A percentile compares a stretch with the other conserved stretches of the same genome.
Evolutionary conservation across 2,329 filamentous ascomycete species (phyloP).

Genomic region (Talaromyces sp.): DNA sequence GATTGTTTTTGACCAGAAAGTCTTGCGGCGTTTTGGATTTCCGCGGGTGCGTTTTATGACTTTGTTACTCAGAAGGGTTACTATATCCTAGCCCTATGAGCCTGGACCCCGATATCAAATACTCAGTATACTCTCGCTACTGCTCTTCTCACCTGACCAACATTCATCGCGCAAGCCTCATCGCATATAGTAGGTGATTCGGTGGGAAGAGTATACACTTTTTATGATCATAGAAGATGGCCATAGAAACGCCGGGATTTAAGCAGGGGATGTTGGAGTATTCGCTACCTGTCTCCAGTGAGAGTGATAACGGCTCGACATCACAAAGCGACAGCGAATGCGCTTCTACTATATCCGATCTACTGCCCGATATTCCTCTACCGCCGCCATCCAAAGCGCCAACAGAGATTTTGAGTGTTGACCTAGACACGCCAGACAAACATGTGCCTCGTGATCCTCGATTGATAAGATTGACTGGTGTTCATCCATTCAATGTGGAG

Average conservation of each 20-base stretch:
- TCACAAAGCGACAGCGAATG: slow-evolving; percentile 4
- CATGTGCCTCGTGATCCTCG: slow-evolving; percentile 78
- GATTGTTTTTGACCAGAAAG: not conserved
- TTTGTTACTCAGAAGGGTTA: not conserved
- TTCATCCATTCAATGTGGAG: slow-evolving; percentile 90
- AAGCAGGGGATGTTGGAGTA: slow-evolving; percentile 1
- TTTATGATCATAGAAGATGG: slow-evolving; percentile 7
- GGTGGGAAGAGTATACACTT: not conserved
- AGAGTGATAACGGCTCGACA: not conserved
- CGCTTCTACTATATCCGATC: slow-evolving; percentile 10
- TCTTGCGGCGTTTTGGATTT: slow-evolving; percentile 1
- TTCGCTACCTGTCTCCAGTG: slow-evolving; percentile 1
- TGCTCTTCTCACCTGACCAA: not conserved
- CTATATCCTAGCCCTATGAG: slow-evolving; percentile 10
- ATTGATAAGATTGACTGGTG: slow-evolving; percentile 79
- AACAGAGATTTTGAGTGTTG: slow-evolving; percentile 65
- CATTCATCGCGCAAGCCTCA: not conserved
- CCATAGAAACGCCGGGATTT: slow-evolving; percentile 5
- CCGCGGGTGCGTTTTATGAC: slow-evolving; percentile 1
- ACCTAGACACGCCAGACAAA: slow-evolving; percentile 76
- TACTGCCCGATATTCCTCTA: slow-evolving; percentile 55
- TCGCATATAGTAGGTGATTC: not conserved
- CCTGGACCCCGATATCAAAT: not conserved
- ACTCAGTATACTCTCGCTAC: not conserved
- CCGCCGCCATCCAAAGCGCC: slow-evolving; percentile 61